These are phyloP conservation scores for Nannochloris sp. DNA, from an alignment of 139 green algal species.

Conservation along the genomic window DNA sequence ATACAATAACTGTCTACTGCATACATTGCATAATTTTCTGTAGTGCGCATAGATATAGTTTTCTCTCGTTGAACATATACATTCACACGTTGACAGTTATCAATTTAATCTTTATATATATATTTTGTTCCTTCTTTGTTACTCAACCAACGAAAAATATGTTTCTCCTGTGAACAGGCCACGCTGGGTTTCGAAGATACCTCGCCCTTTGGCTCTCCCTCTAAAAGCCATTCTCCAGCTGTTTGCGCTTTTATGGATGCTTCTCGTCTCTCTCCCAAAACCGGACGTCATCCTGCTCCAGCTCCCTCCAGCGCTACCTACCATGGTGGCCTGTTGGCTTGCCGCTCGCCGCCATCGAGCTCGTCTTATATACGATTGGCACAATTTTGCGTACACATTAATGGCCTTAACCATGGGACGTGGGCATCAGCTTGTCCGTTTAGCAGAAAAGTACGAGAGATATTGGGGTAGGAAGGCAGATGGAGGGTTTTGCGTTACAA, in stretches of 20 bases:
- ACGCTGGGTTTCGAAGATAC: conserved; percentile 27
- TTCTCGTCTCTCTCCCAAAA: conserved; percentile 43
- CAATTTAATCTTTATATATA: too few relatives aligned
- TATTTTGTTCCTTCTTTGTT: not conserved
- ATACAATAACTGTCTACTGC: too few relatives aligned
- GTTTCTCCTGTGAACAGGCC: too few relatives aligned
- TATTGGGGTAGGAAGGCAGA: conserved; percentile 40
- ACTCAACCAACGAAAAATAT: not conserved
- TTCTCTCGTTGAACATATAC: too few relatives aligned
- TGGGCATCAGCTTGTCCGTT: conserved; percentile 38
- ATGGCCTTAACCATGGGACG: conserved; percentile 62
- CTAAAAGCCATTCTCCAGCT: conserved; percentile 65
- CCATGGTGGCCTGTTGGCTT: conserved; percentile 65
- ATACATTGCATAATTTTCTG: not conserved
- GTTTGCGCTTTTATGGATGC: conserved; percentile 45
- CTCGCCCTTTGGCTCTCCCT: conserved; percentile 38
- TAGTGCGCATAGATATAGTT: too few relatives aligned
- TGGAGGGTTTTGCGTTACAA: conserved; percentile 77
- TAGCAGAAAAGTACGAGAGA: conserved; percentile 55
- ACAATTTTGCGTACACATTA: conserved; percentile 92
- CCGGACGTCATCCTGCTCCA: conserved; percentile 66
- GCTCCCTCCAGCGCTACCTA: conserved; percentile 85
- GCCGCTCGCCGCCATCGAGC: conserved; percentile 48
- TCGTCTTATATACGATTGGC: conserved; percentile 87
- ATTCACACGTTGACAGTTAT: too few relatives aligned